Conservation (phyloP, 192 early-diverging fungal species). For the Backusella circina region DNA sequence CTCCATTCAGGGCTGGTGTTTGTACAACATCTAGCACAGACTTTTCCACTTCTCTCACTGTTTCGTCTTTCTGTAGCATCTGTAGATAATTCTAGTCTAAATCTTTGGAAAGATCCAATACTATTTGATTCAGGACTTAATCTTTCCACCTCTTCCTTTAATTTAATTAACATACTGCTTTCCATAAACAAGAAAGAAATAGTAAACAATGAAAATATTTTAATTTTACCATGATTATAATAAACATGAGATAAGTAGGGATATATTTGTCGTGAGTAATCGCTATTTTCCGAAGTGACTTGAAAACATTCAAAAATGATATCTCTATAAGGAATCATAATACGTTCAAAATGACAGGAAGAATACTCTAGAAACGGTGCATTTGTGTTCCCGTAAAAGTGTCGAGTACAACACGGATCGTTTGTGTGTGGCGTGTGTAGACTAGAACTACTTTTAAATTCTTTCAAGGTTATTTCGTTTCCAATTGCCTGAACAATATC, state of each 20-base stretch:
- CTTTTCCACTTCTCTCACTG: not conserved
- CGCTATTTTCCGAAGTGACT: not conserved
- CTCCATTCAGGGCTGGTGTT: constrained; percentile 23
- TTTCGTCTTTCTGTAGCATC: not conserved
- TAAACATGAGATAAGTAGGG: not conserved
- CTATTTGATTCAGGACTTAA: not conserved
- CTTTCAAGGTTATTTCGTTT: not conserved
- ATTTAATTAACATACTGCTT: not conserved
- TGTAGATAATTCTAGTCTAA: not conserved
- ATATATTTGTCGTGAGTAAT: not conserved
- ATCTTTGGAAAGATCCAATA: not conserved
- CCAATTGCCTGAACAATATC: not conserved
- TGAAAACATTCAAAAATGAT: constrained; percentile 9
- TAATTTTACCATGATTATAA: not conserved
- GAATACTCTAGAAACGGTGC: not conserved
- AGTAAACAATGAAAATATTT: not conserved
- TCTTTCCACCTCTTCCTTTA: constrained; percentile 2
- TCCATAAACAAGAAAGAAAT: not conserved
- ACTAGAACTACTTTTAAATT: not conserved
- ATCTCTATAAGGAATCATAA: not conserved
- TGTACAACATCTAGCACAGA: constrained; percentile 21
- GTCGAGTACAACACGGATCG: not conserved
- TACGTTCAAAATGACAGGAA: not conserved
- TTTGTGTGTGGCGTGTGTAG: not conserved
- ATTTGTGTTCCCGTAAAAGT: not conserved